Base-by-base conservation (phyloP, 306 rosid genomes). In the Trifolium repens region DNA sequence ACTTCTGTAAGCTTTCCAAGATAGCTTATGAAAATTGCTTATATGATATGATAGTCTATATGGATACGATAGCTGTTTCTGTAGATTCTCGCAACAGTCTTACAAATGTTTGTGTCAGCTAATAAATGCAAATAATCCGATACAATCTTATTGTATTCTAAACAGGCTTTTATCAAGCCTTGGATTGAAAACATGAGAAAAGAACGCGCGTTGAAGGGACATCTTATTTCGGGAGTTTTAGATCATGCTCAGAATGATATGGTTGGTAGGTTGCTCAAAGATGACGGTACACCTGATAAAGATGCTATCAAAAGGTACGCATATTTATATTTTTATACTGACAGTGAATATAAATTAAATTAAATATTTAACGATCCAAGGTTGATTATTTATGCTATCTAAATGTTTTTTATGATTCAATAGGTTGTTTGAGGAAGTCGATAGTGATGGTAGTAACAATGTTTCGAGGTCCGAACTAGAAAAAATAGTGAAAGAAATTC, bases 101-200 rank as follows among this genome's bases (percentile, higher is more conserved):
- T n/a, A 15, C 19, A n/a, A 50, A 50, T 50, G 19, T 7, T 15
- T 50, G 5, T 50, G 55, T 14, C 55, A n/a, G 55, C 19, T 14
- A n/a, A 15, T 50, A 50, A 50, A 3, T 6, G 6, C 22, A 50
- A n/a, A 50, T 50, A 50, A 50, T n/a, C n/a, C 22, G 6, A n/a
- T 50, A 15, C 19, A 50, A 50, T 14, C 55, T 15, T 37, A 2
- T 4, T 63, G 26, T 43, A 8, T 71, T 44, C 0, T 67, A 24
- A 77, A 6, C 30, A 84, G 87, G 44, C 42, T 26, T 84, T 84
- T 62, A 78, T 85, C 74, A 84, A 80, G 82, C 89, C 91, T 40
- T 89, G 91, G 89, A 78, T 85, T 49, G 81, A 83, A 75, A 80
- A 82, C 12, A 72, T 12, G 40, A 79, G 86, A 66, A 85, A 76